phyloP scores from a whole-genome alignment of 148 eudicot species.

The Beta vulgaris region DNA sequence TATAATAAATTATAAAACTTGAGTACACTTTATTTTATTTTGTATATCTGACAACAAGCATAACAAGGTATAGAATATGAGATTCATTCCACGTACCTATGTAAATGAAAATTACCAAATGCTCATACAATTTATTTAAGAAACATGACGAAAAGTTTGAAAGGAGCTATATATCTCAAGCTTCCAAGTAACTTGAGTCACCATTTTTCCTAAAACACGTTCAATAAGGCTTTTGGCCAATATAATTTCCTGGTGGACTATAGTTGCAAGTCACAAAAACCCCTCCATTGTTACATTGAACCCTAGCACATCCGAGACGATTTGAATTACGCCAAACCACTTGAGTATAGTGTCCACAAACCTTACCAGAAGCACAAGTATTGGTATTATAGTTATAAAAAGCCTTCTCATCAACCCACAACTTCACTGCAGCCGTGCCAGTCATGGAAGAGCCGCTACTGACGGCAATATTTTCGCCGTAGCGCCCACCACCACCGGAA shows the following conservation, averaged over 20 bases:
- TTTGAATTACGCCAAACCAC: conserved; percentile 1
- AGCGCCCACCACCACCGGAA: conserved; percentile 16
- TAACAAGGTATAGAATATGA: too few relatives aligned
- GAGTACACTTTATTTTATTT: too few relatives aligned
- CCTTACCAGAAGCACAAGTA: conserved; percentile 31
- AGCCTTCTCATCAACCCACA: conserved; percentile 41
- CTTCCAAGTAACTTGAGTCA: too few relatives aligned
- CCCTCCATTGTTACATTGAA: not conserved
- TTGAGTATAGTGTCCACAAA: conserved; percentile 16
- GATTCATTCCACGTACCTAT: too few relatives aligned
- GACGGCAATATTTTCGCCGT: conserved; percentile 22
- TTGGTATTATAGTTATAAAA: conserved; percentile 32
- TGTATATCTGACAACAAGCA: too few relatives aligned
- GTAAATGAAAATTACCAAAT: too few relatives aligned
- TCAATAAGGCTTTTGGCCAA: too few relatives aligned
- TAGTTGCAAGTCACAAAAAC: not conserved
- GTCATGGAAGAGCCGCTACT: not conserved
- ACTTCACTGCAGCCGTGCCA: conserved; percentile 18
- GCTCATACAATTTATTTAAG: too few relatives aligned
- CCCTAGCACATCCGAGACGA: conserved; percentile 5
- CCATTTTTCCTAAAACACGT: too few relatives aligned
- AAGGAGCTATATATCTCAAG: too few relatives aligned
- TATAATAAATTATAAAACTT: too few relatives aligned
- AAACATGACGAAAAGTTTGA: too few relatives aligned
- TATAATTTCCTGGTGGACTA: not conserved